Evolutionary conservation across 139 green algal genomes (phyloP).

Genomic region (Ulvella scutata): DNA sequence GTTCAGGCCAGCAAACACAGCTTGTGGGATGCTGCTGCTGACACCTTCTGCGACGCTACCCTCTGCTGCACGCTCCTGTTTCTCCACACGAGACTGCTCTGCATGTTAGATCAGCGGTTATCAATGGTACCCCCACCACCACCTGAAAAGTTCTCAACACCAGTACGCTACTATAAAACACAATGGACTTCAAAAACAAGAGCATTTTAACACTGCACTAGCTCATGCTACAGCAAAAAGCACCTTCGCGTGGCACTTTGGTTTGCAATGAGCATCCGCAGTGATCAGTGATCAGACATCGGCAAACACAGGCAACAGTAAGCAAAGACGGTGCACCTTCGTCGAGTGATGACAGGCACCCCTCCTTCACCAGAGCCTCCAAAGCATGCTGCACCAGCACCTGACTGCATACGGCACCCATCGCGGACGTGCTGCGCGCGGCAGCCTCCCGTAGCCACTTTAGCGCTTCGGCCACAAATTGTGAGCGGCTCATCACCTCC

Average conservation of each 20-base stretch:
- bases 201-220: background rate
- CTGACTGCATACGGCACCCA: background rate
- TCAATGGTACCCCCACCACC: no score
- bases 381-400: background rate
- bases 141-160: no score
- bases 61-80: no score
- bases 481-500: background rate
- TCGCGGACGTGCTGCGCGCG: background rate
- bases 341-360: background rate
- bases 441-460: background rate
- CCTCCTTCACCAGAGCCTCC: background rate
- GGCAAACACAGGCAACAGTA: background rate
- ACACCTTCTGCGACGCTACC: no score
- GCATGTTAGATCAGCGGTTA: no score
- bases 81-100: no score
- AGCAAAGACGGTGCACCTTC: background rate
- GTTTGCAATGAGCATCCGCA: background rate
- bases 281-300: background rate
- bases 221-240: background rate
- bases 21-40: no score
- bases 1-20: background rate
- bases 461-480: background rate
- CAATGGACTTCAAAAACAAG: background rate
- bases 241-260: background rate
- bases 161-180: background rate